Base-by-base conservation (phyloP, 495 filamentous ascomycete genomes). In the Corynascus novoguineensis region DNA sequence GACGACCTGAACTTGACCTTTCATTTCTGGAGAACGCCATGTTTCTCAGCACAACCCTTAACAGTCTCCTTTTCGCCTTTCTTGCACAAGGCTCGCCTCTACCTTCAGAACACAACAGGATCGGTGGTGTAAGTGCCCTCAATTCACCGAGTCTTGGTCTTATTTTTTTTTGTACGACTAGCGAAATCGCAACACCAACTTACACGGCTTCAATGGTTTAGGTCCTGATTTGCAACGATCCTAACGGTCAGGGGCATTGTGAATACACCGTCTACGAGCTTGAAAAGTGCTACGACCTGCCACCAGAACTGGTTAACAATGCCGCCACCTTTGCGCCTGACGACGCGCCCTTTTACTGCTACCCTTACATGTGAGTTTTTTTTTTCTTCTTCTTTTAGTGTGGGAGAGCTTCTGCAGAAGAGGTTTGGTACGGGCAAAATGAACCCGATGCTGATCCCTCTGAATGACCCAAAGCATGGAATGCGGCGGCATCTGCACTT, bases 251-350 rank as follows among this genome's bases (percentile, higher is more conserved):
- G 12, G 73, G 71, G 37, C 12, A 53, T 15, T 77, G 72, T 58
- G 60, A 62, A 46, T 69, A 74, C 38, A 53, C 60, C 49, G 59
- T 67, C 42, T 74, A 73, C 57, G 28, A 66, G n/a, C 56, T 75
- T 38, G 46, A 68, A 3, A 65, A 57, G 42, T 78, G 75, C 60
- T 64, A 71, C 64, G 48, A 73, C 63, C 57, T 78, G 41, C 52
- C 64, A 12, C 57, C 62, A 9, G 64, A 53, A 31, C 66, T 71
- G 31, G 52, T 40, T 46, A 47, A 61, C 21, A 74, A 72, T 57
- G 62, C 66, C 38, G 61, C 60, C 25, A 76, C 75, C 0, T 76
- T 76, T 56, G 72, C 68, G 15, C 74, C 70, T 4, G 73, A 75
- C 49, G 69, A 64, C 21, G 72, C 71, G n/a, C 57, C 37, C 10